Conservation (phyloP, 176 grass and related monocot species). For the Sorghum bicolor region Sorghum_bicolor_NCBIv3 NC_012870.2:16753001-16753500, state of each 20-base stretch:
- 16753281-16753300: background rate
- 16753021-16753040: conserved; percentile 63
- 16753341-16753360: background rate
- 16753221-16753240: background rate
- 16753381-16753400: background rate
- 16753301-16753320: background rate
- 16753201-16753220: background rate
- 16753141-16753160: conserved; percentile 46
- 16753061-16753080: conserved; percentile 34
- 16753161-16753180: conserved; percentile 47
- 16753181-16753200: background rate
- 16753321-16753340: background rate
- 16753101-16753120: conserved; percentile 53
- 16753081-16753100: conserved; percentile 57
- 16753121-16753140: conserved; percentile 38
- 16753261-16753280: background rate
- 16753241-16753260: background rate
- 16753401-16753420: background rate
- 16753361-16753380: background rate
- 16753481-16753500: no score
- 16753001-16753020: conserved; percentile 1
- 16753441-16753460: no score
- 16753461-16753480: no score
- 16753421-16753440: no score
- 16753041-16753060: conserved; percentile 49